Base-by-base conservation (phyloP, 2,329 filamentous ascomycete species). In the Aspergillus sergii region DNA sequence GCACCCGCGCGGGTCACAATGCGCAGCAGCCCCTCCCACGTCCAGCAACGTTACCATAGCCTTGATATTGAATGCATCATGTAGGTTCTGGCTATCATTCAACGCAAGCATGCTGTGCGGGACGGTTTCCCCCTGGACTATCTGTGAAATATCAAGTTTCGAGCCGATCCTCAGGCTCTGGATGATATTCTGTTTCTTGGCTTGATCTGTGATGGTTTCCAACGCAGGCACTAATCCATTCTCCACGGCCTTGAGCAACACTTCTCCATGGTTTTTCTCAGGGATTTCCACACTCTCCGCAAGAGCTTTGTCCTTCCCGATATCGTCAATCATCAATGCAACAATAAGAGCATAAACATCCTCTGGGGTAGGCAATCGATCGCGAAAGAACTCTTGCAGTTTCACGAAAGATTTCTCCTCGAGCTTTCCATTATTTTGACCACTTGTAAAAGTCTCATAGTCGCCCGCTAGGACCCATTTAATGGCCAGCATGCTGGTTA, bases 1-100 rank as follows among this genome's bases (percentile, higher is more conserved):
- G 5, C 73, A 72, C 19, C 75, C 72, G 1, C 70, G 70, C 30
- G 72, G 73, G 62, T 78, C 71, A 21, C 73, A 61, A 60, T 79
- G 78, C 5, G 76, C 78, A 8, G 67, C 68, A 5, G 78, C 78
- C 6, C 78, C 77, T 7, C 76, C 76, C 19, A 80, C 72, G 56
- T 79, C 78, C 5, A 80, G 71, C 9, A 80, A 63, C 53, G 76
- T 75, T 51, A 79, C 78, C 69, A 76, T 69, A 43, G 75, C 78
- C 26, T 76, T 74, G 16, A 80, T 66, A 12, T 73, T 62, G 60
- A 79, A 78, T 6, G 71, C 76, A 14, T 69, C 68, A 23, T 69
- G 57, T 26, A 71, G 61, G 9, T 66, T 69, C 21, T 62, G 60
- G 61, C 78, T 69, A 3, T 63, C 56, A 9, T 66, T 54, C 4